phyloP scores from a whole-genome alignment of 2,329 filamentous ascomycete species.

The Colletotrichum destructivum region DNA sequence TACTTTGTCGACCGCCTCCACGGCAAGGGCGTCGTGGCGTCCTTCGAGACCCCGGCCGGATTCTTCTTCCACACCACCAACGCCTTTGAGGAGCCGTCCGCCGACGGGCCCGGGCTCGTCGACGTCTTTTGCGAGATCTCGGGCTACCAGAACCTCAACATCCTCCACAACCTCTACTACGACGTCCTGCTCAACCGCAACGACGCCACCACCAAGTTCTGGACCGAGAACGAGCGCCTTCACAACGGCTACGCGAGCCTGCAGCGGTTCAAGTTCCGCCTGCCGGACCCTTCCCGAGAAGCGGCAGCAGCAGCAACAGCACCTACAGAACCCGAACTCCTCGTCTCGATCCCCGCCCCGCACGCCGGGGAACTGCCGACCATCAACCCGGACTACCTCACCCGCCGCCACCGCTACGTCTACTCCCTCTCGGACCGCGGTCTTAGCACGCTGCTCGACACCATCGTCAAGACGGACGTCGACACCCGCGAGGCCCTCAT shows the following conservation, averaged over 20 bases:
- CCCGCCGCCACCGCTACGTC: conserved; percentile 70
- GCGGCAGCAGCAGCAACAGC: conserved; percentile 4
- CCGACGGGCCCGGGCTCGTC: conserved; percentile 48
- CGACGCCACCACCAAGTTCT: conserved; percentile 60
- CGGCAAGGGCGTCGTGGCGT: conserved; percentile 76
- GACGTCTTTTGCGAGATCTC: conserved; percentile 77
- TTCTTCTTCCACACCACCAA: conserved; percentile 89
- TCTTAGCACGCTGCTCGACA: conserved; percentile 73
- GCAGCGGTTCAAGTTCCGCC: conserved; percentile 60
- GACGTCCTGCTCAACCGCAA: conserved; percentile 73
- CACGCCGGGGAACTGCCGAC: conserved; percentile 75
- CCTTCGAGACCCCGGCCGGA: conserved; percentile 76
- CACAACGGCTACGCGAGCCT: conserved; percentile 57
- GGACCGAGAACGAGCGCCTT: conserved; percentile 57
- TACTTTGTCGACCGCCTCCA: conserved; percentile 79
- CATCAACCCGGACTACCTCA: conserved; percentile 72
- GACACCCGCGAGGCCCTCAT: conserved; percentile 64
- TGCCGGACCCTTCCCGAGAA: conserved; percentile 46
- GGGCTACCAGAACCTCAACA: conserved; percentile 74
- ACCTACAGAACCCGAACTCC: conserved; percentile 26
- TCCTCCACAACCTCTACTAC: conserved; percentile 79
- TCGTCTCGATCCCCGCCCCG: conserved; percentile 61
- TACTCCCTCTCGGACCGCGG: conserved; percentile 72
- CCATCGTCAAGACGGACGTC: conserved; percentile 76
- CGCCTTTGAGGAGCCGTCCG: conserved; percentile 74